Percentiles rank a stretch among this genome's conserved stretches.
Conservation (phyloP, 352 stramenopile species). For the Phytophthora capsici region DNA sequence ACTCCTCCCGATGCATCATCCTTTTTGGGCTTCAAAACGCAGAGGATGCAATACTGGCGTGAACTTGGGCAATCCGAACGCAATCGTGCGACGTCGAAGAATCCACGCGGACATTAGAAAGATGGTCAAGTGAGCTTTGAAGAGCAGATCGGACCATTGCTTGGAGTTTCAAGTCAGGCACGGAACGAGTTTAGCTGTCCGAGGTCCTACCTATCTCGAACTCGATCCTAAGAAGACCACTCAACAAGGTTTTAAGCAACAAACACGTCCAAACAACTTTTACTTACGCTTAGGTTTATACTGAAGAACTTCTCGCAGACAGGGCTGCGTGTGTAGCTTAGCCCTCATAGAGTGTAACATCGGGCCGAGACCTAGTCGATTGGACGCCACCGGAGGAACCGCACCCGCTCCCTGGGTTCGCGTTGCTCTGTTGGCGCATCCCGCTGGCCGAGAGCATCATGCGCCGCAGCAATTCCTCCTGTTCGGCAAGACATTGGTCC, state of each 20-base stretch:
- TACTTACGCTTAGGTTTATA: constrained; percentile 34
- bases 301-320: constrained; percentile 20
- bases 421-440: constrained; percentile 17
- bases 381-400: constrained; percentile 16
- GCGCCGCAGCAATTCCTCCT: constrained; percentile 48
- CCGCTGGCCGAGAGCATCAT: constrained; percentile 48
- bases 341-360: constrained; percentile 35
- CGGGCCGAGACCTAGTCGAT: constrained; percentile 22
- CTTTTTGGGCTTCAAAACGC: not conserved
- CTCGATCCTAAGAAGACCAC: constrained; percentile 12
- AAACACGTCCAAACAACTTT: constrained; percentile 16
- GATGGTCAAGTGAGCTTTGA: constrained; percentile 10
- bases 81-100: not conserved
- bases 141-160: not conserved
- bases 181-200: not conserved
- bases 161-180: not conserved
- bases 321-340: constrained; percentile 18
- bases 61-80: too few species aligned
- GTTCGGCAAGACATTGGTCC: constrained; percentile 48
- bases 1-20: not conserved
- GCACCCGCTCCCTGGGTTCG: constrained; percentile 23
- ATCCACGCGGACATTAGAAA: not conserved
- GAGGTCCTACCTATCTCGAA: constrained; percentile 14
- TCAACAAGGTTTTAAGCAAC: constrained; percentile 6
- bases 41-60: constrained; percentile 4